Evolutionary conservation across 345 rosid species (phyloP), one percentile per base, ranked within the genome.

Genomic region (Acer negundo): DNA sequence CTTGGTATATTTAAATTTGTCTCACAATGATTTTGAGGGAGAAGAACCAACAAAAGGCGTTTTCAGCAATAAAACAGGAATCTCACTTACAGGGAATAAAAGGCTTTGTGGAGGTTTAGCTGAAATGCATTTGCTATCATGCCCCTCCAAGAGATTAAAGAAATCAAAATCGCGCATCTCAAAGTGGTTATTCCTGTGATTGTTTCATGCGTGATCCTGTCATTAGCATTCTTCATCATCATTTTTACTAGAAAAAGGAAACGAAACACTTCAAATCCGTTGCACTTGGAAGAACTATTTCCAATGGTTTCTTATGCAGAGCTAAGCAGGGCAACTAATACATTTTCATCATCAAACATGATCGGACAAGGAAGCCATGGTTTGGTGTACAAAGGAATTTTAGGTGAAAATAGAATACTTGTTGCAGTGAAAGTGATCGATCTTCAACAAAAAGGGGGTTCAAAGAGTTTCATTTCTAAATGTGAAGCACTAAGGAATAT

Each of bases 371-470:
- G 81, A 17, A 77, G 83, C 46, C 70, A 24, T 11, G 76, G 81
- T 31, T 78, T 62, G 40, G 84, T 85, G 10, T 73, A 78, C 63
- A 78, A 76, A 59, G 84, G 82, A 79, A 35, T 19, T 62, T 75
- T 85, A 7, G 74, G 59, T 20, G 61, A 74, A 47, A 10, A 31
- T 7, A 42, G 72, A 67, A 66, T 1, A 10, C 10, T 17, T 3
- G 69, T 79, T 23, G 86, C 86, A 9, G 74, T 86, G 38, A 86
- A 86, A 72, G 88, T 88, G 62, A 7, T 90, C 38, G 81, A 90
- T 44, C 80, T 86, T 67, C 8, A 51, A 12, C 74, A 20, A 58
- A 77, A 19, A 69, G 87, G 87, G 75, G 91, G 85, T 31, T 72
- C 31, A 0, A 79, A 75, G 79, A 90, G 89, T 16, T 90, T 86